Evolutionary conservation across 805 yeast species (phyloP).

Genomic region (Starmera caribaea): DNA sequence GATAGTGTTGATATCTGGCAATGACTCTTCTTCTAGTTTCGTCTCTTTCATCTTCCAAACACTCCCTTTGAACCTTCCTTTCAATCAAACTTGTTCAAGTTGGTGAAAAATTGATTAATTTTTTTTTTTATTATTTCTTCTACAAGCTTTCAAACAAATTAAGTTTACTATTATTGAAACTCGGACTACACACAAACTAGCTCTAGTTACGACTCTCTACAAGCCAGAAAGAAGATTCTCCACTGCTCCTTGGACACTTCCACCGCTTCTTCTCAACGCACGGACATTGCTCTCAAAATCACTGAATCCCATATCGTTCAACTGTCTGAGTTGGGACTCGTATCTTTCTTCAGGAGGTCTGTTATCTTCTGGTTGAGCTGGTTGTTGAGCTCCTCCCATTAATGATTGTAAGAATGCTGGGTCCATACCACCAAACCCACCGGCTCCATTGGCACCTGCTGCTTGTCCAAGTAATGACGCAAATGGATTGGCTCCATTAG

Average conservation of each 20-base stretch:
- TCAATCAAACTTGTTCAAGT: no score
- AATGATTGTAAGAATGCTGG: conserved; percentile 37
- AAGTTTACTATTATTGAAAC: no score
- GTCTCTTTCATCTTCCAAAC: no score
- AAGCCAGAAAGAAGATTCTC: conserved; percentile 67
- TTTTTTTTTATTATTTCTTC: no score
- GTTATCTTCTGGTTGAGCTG: conserved; percentile 29
- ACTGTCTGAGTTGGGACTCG: conserved; percentile 61
- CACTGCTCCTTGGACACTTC: conserved; percentile 94
- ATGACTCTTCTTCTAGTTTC: no score
- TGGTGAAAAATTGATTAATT: no score
- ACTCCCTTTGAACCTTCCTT: no score
- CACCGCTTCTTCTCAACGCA: conserved; percentile 92
- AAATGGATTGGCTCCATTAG: conserved; percentile 32
- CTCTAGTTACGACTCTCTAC: not conserved
- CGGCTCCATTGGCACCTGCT: conserved; percentile 16
- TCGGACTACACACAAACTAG: no score
- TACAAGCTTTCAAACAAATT: no score
- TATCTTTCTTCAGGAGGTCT: conserved; percentile 78
- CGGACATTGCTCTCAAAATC: conserved; percentile 89
- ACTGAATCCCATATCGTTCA: conserved; percentile 78
- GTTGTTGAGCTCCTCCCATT: conserved; percentile 30
- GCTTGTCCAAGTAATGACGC: conserved; percentile 20
- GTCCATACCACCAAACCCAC: conserved; percentile 24
- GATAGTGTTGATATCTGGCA: no score